These are phyloP conservation scores for Pseudonitzschia delicatissima DNA, from an alignment of 108 stramenopile genomes.

Conservation along the genomic window DNA sequence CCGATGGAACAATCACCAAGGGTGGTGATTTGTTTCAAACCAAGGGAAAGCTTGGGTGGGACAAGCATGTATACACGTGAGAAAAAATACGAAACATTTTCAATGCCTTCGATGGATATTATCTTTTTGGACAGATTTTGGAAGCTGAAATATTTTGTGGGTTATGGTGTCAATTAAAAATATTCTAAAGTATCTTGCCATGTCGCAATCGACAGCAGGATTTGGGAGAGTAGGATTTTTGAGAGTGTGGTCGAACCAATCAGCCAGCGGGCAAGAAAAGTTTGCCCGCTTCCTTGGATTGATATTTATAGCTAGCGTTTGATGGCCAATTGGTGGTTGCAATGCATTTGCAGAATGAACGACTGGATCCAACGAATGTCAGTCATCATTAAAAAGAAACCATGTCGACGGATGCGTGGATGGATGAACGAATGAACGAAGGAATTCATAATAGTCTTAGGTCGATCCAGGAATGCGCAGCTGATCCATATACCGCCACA, in stretches of 20 bases:
- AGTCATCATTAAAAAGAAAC: no score
- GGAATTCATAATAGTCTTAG: no score
- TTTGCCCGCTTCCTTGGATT: not conserved
- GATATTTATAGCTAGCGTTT: not conserved
- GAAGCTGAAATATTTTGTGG: no score
- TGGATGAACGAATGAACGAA: no score
- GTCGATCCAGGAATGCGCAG: constrained; percentile 62
- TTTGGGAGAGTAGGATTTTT: no score
- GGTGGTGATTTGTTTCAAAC: constrained; percentile 10
- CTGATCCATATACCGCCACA: constrained; percentile 76
- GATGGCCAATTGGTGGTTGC: not conserved
- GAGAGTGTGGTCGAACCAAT: not conserved
- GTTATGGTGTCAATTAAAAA: no score
- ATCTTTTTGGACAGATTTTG: no score
- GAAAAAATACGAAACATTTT: not conserved
- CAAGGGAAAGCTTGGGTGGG: constrained; percentile 2
- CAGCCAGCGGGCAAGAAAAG: not conserved
- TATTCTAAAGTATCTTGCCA: not conserved
- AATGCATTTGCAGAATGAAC: no score
- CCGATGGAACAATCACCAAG: constrained; percentile 7
- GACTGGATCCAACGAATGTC: no score
- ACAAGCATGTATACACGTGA: not conserved
- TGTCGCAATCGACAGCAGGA: no score
- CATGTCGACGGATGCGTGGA: no score
- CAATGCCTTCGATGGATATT: no score